A percentile compares a stretch with the other conserved stretches of the same genome.
Conservation (phyloP, 345 rosid genomes). For the Pseudoturritis turrita region DNA sequence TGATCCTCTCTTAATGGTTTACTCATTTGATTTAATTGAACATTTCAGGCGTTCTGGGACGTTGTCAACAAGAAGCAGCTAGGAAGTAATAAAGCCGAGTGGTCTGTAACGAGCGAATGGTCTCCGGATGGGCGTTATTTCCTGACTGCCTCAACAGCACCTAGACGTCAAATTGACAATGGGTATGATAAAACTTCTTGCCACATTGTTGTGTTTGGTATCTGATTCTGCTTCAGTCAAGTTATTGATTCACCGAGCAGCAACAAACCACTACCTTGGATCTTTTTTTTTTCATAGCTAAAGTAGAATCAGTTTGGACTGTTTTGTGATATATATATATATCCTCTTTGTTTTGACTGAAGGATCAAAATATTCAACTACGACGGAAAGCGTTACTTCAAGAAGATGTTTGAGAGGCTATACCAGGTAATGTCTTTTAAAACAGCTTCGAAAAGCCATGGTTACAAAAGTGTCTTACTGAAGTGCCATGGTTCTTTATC, state of each 20-base stretch:
- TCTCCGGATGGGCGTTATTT: constrained; percentile 88
- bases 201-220: neutral
- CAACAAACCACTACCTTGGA: too few species aligned
- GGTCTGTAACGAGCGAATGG: constrained; percentile 89
- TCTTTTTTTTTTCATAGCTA: too few species aligned
- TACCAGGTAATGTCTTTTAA: constrained; percentile 61
- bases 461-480: neutral
- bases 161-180: constrained; percentile 90
- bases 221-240: neutral
- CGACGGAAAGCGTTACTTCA: constrained; percentile 69
- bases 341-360: constrained; percentile 23
- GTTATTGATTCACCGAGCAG: neutral
- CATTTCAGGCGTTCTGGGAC: constrained; percentile 87
- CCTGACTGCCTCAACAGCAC: constrained; percentile 96
- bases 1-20: neutral
- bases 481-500: neutral
- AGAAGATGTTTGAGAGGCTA: constrained; percentile 79
- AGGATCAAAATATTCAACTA: constrained; percentile 84
- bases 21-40: neutral
- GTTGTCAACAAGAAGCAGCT: constrained; percentile 57
- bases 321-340: neutral
- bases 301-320: too few species aligned
- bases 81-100: constrained; percentile 80
- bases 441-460: neutral
- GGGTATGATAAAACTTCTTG: constrained; percentile 48